Percentiles rank a stretch among this genome's conserved stretches.
phyloP scores from a whole-genome alignment of 225 moss, liverwort and hornwort genomes.

The Sphagnum tenellum region DNA sequence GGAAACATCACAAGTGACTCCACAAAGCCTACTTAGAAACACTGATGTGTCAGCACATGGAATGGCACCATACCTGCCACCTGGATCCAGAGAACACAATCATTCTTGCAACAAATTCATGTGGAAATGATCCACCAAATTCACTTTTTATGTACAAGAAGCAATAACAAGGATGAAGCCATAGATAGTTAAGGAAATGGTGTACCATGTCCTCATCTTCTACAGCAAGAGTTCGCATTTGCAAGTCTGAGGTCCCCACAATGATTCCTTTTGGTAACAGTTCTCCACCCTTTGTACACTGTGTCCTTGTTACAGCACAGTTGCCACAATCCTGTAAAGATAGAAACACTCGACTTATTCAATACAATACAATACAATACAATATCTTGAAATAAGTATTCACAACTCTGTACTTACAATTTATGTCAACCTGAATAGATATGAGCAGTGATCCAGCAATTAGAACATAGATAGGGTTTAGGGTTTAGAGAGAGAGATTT shows the following conservation, averaged over 20 bases:
- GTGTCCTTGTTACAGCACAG: constrained; percentile 17
- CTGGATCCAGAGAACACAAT: neutral
- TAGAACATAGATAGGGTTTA: too few species aligned
- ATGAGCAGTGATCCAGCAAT: neutral
- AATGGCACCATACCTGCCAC: neutral
- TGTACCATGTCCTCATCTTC: constrained; percentile 22
- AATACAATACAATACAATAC: too few species aligned
- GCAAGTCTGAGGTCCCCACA: constrained; percentile 58
- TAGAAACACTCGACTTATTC: neutral
- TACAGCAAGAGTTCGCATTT: constrained; percentile 41
- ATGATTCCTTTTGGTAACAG: constrained; percentile 46
- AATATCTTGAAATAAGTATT: too few species aligned
- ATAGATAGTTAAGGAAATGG: neutral
- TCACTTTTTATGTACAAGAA: neutral
- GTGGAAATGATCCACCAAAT: neutral
- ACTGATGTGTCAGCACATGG: neutral
- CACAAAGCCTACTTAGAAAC: neutral
- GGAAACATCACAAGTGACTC: neutral
- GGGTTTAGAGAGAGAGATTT: neutral
- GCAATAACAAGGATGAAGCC: neutral
- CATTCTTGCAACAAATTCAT: neutral
- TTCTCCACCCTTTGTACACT: constrained; percentile 13
- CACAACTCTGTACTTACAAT: neutral
- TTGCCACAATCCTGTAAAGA: neutral
- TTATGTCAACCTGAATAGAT: neutral